Evolutionary conservation across 805 yeast species (phyloP), one percentile per base, ranked within the genome.

Genomic region (Kluyveromyces nonfermentans): DNA sequence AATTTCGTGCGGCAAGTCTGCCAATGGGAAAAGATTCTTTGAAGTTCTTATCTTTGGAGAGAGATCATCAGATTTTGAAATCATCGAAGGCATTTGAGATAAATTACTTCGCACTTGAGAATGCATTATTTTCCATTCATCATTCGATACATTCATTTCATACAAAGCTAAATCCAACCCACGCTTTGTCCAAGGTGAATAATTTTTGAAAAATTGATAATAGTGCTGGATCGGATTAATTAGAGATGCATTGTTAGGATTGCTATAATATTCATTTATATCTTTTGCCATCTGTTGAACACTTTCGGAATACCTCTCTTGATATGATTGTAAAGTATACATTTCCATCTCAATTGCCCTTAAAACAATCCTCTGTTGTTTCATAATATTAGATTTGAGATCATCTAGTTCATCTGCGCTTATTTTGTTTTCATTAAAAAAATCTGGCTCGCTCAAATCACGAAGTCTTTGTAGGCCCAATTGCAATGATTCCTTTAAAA

Each of bases 1-100:
- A 16, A 84, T 76, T 61, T 75, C 81, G 4, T 73, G 68, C 0
- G 81, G 81, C 21, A 75, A 61, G 41, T 47, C 50, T 20, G 56
- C 57, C 19, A 62, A 42, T 3, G 65, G 64, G 41, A 62, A 62
- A 4, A 50, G 41, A 7, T 41, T 41, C 33, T 33, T 45, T 42
- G 41, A 16, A 16, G 34, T 16, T 38, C 20, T 38, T 8, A 38
- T 28, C 18, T 21, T 25, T 3, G 41, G 12, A 17, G 16, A 28
- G 4, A 28, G 4, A 10, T 16, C 34, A 17, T 28, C 31, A 9
- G 25, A 33, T 19, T 38, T 38, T 10, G 41, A 38, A 5, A 38
- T n/a, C 41, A 38, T 38, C 6, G 41, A 38, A 14, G 28, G 5
- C 21, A 38, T 38, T 21, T 38, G 34, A 10, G 41, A 34, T 17